Evolutionary conservation across 1,284 basidiomycete genomes (phyloP).

Genomic region (Puccinia sorghi): DNA sequence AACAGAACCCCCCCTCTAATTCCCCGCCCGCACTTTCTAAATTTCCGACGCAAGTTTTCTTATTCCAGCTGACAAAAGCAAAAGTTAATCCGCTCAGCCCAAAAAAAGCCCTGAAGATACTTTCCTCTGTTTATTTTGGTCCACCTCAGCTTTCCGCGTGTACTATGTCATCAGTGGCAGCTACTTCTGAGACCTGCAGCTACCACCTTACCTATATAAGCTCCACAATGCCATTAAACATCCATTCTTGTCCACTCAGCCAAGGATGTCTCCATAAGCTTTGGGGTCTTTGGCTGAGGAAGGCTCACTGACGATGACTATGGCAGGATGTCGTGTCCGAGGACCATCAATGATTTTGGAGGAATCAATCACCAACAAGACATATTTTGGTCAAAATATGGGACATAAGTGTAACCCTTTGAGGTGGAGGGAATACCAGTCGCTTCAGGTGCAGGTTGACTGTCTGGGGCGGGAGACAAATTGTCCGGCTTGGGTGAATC

Average conservation of each 20-base stretch:
- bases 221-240: conserved; percentile 12
- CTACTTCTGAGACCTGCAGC: no score
- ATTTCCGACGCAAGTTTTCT: no score
- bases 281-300: not conserved
- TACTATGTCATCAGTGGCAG: no score
- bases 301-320: not conserved
- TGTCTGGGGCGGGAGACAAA: not conserved
- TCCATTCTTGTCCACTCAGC: not conserved
- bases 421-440: not conserved
- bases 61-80: no score
- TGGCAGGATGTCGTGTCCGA: not conserved
- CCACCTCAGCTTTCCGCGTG: no score
- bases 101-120: no score
- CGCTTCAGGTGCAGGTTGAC: not conserved
- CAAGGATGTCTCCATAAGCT: not conserved
- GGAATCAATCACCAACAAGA: not conserved
- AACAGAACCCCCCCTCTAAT: no score
- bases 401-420: not conserved
- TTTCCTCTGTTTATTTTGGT: no score
- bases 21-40: no score
- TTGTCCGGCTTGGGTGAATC: not conserved
- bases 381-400: not conserved
- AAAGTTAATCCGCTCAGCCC: no score
- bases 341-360: not conserved
- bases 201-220: no score